These are phyloP conservation scores for Straminergon stramineum DNA, from an alignment of 225 moss, liverwort and hornwort species.

Conservation along the genomic window DNA sequence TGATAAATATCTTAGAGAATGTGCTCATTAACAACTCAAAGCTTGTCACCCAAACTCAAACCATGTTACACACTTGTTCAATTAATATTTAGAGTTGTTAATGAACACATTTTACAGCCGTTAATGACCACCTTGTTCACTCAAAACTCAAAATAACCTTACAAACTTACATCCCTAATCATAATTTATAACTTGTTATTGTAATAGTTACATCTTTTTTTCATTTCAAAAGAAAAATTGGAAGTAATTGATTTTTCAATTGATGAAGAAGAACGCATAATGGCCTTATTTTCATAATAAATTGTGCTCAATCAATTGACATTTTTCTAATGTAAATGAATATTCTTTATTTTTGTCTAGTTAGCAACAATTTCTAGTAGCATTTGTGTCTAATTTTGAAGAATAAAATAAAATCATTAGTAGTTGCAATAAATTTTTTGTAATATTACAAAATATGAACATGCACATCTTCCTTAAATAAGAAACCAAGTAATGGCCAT, in stretches of 20 bases:
- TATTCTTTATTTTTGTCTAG: neutral
- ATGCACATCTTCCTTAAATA: neutral
- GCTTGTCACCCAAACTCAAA: neutral
- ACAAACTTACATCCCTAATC: neutral
- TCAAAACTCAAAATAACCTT: neutral
- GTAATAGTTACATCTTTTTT: too few relatives aligned
- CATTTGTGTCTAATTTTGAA: neutral
- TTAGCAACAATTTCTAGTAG: neutral
- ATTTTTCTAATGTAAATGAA: neutral
- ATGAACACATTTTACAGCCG: neutral
- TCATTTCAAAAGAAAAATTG: neutral
- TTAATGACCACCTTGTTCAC: neutral
- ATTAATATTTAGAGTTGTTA: neutral
- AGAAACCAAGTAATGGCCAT: neutral
- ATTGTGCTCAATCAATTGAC: too few relatives aligned
- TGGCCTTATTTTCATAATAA: too few relatives aligned
- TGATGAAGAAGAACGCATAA: neutral
- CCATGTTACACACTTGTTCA: fast-evolving
- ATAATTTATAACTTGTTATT: too few relatives aligned
- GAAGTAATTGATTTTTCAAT: neutral
- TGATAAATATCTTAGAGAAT: neutral
- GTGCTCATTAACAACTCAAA: neutral
- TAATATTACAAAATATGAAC: neutral
- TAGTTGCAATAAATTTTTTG: neutral
- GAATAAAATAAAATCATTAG: neutral